Evolutionary conservation across 2,329 filamentous ascomycete genomes (phyloP).

Genomic region (Penicillium olsonii): DNA sequence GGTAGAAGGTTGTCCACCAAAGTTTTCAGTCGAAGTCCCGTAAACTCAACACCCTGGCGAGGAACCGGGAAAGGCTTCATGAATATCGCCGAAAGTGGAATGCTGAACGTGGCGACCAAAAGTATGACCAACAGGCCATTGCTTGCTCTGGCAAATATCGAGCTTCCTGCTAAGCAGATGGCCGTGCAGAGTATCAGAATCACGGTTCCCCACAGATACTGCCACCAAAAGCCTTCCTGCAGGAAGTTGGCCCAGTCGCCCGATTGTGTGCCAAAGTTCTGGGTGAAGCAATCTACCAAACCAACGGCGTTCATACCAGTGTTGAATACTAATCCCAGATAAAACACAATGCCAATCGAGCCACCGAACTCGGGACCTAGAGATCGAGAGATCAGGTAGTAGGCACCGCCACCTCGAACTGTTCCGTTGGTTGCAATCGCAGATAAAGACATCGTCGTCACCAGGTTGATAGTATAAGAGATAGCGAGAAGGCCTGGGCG

Average conservation of each 20-base stretch:
- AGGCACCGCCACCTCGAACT: constrained; percentile 82
- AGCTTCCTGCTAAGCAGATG: constrained; percentile 77
- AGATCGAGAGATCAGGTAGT: constrained; percentile 84
- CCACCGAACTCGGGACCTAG: constrained; percentile 87
- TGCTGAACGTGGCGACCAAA: constrained; percentile 73
- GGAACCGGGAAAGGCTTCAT: constrained; percentile 67
- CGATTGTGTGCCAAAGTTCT: constrained; percentile 66
- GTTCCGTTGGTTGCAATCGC: constrained; percentile 89
- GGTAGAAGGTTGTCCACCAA: constrained; percentile 74
- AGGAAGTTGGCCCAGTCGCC: constrained; percentile 63
- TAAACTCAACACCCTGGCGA: constrained; percentile 69
- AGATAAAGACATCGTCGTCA: constrained; percentile 82
- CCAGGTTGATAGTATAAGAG: constrained; percentile 79
- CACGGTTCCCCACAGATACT: constrained; percentile 73
- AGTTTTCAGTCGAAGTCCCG: constrained; percentile 71
- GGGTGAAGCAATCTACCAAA: constrained; percentile 76
- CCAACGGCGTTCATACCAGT: constrained; percentile 86
- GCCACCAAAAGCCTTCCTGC: constrained; percentile 72
- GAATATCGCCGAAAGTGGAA: constrained; percentile 74
- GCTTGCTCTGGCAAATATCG: constrained; percentile 77
- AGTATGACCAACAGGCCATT: constrained; percentile 73
- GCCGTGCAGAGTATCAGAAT: constrained; percentile 71
- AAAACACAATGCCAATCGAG: constrained; percentile 84
- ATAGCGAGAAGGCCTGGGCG: constrained; percentile 66
- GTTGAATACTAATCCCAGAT: constrained; percentile 85